phyloP scores from a whole-genome alignment of 139 green algal species.

The Dunaliella primolecta region DNA sequence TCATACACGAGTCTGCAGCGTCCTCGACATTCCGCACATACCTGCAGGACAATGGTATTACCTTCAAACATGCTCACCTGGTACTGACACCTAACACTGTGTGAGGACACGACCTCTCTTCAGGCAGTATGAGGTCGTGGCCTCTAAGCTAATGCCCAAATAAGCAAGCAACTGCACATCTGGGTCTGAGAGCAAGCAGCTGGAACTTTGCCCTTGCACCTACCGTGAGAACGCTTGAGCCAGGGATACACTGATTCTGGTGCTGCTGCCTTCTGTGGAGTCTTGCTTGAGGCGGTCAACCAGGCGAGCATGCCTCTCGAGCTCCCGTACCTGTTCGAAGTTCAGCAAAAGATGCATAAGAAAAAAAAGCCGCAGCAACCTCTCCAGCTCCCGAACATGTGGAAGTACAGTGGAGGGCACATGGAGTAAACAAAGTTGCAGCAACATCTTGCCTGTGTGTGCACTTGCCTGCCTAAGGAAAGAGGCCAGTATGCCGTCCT shows the following conservation, averaged over 20 bases:
- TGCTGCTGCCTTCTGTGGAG: neutral
- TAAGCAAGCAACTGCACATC: neutral
- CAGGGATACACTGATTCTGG: neutral
- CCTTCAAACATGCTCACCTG: too few species aligned
- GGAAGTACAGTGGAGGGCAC: too few species aligned
- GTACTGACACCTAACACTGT: too few species aligned
- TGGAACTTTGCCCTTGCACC: neutral
- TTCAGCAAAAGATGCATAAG: neutral
- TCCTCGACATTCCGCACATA: constrained; percentile 20
- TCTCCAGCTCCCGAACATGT: too few species aligned
- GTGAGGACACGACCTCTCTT: too few species aligned
- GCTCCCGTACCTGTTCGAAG: neutral
- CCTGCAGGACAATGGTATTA: neutral
- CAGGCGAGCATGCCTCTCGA: neutral
- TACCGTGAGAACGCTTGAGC: neutral
- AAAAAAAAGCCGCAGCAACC: too few species aligned
- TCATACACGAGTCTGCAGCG: constrained; percentile 16
- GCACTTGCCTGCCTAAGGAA: neutral
- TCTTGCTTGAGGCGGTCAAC: neutral
- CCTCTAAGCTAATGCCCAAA: too few species aligned
- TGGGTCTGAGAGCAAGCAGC: neutral
- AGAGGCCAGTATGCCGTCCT: neutral
- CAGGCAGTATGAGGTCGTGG: too few species aligned
- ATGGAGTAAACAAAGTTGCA: too few species aligned
- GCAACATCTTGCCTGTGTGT: too few species aligned